These are phyloP conservation scores for Chaetomium sp. DNA, from an alignment of 2,329 filamentous ascomycete species.

Conservation along the genomic window DNA sequence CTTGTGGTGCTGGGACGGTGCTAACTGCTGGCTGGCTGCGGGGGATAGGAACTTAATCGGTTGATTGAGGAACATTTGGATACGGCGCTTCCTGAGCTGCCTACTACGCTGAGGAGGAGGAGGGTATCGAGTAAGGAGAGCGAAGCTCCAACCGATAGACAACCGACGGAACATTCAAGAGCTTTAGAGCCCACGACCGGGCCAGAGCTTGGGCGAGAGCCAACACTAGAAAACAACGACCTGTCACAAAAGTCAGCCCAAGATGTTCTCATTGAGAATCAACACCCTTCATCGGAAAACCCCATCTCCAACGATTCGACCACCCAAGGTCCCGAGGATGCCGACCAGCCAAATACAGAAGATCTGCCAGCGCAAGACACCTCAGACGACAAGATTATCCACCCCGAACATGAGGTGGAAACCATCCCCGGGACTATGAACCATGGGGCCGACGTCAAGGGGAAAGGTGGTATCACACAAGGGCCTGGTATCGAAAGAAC, in stretches of 20 bases:
- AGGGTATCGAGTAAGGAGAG: slow-evolving; percentile 17
- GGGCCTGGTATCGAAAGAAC: not conserved
- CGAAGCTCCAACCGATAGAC: not conserved
- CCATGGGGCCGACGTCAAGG: not conserved
- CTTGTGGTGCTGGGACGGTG: too few relatives aligned
- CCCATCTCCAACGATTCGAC: too few relatives aligned
- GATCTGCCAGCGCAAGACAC: too few relatives aligned
- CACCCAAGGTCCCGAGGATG: not conserved
- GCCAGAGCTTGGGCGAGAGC: too few relatives aligned
- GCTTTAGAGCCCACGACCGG: not conserved
- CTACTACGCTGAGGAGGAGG: slow-evolving; percentile 19
- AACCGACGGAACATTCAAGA: not conserved
- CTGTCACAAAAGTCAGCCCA: too few relatives aligned
- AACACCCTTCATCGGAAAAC: too few relatives aligned
- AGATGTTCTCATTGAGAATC: too few relatives aligned
- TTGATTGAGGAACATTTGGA: slow-evolving; percentile 37
- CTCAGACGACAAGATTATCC: not conserved
- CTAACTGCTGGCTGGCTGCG: too few relatives aligned
- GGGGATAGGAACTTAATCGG: slow-evolving; percentile 40
- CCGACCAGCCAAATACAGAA: not conserved
- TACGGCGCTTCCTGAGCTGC: slow-evolving; percentile 26
- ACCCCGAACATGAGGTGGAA: not conserved
- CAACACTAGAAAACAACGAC: too few relatives aligned
- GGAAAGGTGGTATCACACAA: too few relatives aligned
- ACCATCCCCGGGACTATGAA: slow-evolving; percentile 9